phyloP scores from a whole-genome alignment of 192 early-diverging fungal genomes.

The Coemansia sp. region DNA sequence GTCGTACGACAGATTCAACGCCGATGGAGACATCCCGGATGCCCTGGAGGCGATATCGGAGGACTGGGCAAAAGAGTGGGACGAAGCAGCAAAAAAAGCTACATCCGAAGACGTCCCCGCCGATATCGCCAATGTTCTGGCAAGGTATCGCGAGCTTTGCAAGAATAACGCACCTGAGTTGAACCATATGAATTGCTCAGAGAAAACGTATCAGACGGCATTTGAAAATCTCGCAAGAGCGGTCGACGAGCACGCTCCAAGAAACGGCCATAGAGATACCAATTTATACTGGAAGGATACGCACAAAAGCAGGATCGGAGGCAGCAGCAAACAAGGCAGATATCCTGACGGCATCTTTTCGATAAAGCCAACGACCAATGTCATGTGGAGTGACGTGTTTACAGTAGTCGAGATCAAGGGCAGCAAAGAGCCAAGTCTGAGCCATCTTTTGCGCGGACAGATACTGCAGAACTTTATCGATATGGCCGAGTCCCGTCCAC shows the following conservation, averaged over 20 bases:
- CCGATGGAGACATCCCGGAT: not conserved
- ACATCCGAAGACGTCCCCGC: not conserved
- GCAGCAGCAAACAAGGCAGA: not conserved
- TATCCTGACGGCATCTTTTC: not conserved
- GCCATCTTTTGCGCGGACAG: not conserved
- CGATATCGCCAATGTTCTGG: not conserved
- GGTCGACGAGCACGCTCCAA: not conserved
- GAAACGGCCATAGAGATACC: not conserved
- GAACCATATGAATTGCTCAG: not conserved
- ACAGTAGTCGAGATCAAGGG: not conserved
- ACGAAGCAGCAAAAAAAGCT: not conserved
- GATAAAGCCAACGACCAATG: not conserved
- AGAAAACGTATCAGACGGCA: not conserved
- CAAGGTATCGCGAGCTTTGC: not conserved
- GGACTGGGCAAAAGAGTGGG: not conserved
- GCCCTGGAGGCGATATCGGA: not conserved
- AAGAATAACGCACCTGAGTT: not conserved
- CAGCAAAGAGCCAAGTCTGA: not conserved
- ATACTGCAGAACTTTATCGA: constrained; percentile 1
- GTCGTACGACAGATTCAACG: not conserved
- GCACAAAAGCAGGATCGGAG: not conserved
- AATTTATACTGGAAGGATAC: not conserved
- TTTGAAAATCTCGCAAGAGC: not conserved
- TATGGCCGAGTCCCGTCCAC: constrained; percentile 5
- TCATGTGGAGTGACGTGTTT: not conserved